Percentiles rank a stretch among this genome's conserved stretches.
Evolutionary conservation across 805 yeast species (phyloP).

Genomic region (Naumovozyma dairenensis): DNA sequence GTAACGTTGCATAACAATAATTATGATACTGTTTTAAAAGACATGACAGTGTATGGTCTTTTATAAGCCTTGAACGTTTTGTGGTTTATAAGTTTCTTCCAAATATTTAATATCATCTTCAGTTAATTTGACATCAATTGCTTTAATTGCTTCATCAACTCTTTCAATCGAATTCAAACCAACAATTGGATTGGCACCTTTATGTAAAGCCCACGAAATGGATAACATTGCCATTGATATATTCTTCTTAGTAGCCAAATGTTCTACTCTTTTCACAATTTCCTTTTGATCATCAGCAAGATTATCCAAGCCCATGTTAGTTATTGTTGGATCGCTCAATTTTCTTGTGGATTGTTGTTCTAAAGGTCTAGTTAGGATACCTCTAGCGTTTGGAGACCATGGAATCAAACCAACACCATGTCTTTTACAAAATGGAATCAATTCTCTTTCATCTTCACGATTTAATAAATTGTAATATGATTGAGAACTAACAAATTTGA

Average conservation of each 20-base stretch:
- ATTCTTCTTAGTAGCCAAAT: constrained; percentile 37
- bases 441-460: constrained; percentile 59
- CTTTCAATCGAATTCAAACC: constrained; percentile 41
- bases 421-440: constrained; percentile 43
- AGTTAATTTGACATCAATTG: constrained; percentile 32
- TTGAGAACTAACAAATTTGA: constrained; percentile 52
- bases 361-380: constrained; percentile 42
- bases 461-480: constrained; percentile 45
- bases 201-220: constrained; percentile 43
- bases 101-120: constrained; percentile 13
- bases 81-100: constrained; percentile 9
- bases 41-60: no score
- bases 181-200: constrained; percentile 47
- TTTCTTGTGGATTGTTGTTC: constrained; percentile 7
- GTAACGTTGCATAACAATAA: no score
- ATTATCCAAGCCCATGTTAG: constrained; percentile 34
- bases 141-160: constrained; percentile 41
- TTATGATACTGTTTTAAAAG: no score
- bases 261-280: constrained; percentile 44
- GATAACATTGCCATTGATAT: constrained; percentile 46
- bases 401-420: constrained; percentile 51
- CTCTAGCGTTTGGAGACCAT: constrained; percentile 52
- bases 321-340: constrained; percentile 4
- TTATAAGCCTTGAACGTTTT: no score
- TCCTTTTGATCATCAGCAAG: constrained; percentile 18